Base-by-base conservation (phyloP, 257 asterid genomes). In the Galeopsis tetrahit region DNA sequence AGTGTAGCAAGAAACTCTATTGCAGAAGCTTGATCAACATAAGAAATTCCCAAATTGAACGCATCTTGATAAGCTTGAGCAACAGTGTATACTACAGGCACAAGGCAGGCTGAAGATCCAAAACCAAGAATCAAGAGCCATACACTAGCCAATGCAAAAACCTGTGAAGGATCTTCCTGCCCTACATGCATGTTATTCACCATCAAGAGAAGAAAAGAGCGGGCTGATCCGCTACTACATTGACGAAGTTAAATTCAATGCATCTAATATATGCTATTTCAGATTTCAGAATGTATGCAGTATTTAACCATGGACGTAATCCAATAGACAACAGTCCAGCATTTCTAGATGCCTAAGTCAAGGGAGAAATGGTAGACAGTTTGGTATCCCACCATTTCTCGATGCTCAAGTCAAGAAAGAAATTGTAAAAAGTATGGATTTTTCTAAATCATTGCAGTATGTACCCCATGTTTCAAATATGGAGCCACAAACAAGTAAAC, bases 161-260 rank as follows among this genome's bases (percentile, higher is more conserved):
- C 97, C 85, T 91, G 99, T 32, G 97, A 85, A 78, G 90, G 93
- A 78, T 95, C 98, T 84, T 90, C 97, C 99, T 95, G 99, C 98
- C 98, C 98, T 91, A 95, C 95, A 90, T 80, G 70, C 88, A 92
- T 70, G 89, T 81, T 80, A 75, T 77, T 80, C 73, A 72, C 75
- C 82, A 82, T 86, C 93, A 94, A 84, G 79, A 77, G 86, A 67
- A 82, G 87, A 69, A 53, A 65, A 44, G 63, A 34, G 59, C 35
- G n/a, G 34, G 53, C 69, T 51, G 31, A 57, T 10, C 52, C 55
- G 70, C 42, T 31, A 57, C 48, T 42, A 62, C 38, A 51, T 5
- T 46, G 13, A 35, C 17, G 32, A 58, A 39, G 43, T 17, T 11
- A 3, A 15, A 52, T 52, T 52, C 15, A 52, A 52, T 52, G 31